Evolutionary conservation across 2,329 filamentous ascomycete genomes (phyloP), one percentile per base, ranked within the genome.

Genomic region (Diaporthe australafricana): DNA sequence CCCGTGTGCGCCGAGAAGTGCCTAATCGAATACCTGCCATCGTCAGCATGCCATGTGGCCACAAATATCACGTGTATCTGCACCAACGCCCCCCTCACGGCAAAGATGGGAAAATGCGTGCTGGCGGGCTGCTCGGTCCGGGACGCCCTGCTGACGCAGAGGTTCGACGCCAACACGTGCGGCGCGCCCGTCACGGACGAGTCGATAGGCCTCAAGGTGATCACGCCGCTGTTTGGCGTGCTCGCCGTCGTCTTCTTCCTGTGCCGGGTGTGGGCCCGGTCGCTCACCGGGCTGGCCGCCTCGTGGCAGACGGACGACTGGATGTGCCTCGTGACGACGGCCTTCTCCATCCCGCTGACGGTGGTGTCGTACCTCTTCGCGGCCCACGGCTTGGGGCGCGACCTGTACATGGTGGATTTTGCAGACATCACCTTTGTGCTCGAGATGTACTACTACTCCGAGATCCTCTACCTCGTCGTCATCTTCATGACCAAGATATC

Each of bases 401-500:
- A 65, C n/a, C 20, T 65, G 7, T 65, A 30, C 27, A 38, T 50
- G 45, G 45, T 65, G 4, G 42, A 25, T 14, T 65, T 65, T 25
- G 60, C 35, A 7, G 60, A 65, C 30, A 65, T 65, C 60, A 65
- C 45, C 45, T 65, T 65, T 38, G 60, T 65, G 30, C 60, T 65
- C 30, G 60, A 65, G 45, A 65, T 65, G 60, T 65, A 65, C 53
- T 70, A 63, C 25, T 48, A 62, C 32, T 52, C 42, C 1, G 32
- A 48, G 22, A 42, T 70, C 11, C 35, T 70, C 22, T 70, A 70
- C 35, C 14, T 52, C 11, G 7, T 63, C 32, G 35, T 52, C n/a
- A 5, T 70, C 30, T 60, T 60, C 56, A 32, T 63, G 42, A 70
- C 47, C 55, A 70, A 70, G 22, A 55, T 70, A 9, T 70, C n/a